These are phyloP conservation scores for Bipolaris bicolor DNA, from an alignment of 2,329 filamentous ascomycete species.

Conservation along the genomic window DNA sequence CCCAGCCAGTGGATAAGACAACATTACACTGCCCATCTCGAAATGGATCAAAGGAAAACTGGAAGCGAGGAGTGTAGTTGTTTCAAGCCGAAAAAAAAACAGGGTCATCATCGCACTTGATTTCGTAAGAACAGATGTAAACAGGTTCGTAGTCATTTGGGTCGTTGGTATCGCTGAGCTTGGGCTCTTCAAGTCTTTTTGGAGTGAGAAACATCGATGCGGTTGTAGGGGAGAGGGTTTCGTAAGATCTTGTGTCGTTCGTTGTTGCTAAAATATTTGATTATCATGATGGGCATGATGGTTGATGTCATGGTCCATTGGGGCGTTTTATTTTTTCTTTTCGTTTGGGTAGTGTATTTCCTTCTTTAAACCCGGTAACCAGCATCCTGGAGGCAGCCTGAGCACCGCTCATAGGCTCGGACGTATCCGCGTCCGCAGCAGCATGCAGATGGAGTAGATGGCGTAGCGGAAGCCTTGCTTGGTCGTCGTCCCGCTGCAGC, in stretches of 20 bases:
- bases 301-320: neutral
- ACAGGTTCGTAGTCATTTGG: conserved; percentile 1
- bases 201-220: conserved; percentile 1
- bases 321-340: too few relatives aligned
- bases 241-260: conserved; percentile 12
- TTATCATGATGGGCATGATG: neutral
- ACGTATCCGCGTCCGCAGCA: conserved; percentile 50
- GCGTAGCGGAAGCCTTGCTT: conserved; percentile 44
- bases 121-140: conserved; percentile 1
- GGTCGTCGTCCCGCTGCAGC: conserved; percentile 36
- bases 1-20: neutral
- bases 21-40: neutral
- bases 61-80: neutral
- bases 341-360: neutral
- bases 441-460: conserved; percentile 36
- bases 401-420: conserved; percentile 52
- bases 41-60: neutral
- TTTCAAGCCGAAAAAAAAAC: neutral
- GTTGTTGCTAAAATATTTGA: conserved; percentile 18
- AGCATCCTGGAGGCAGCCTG: conserved; percentile 50
- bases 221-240: neutral
- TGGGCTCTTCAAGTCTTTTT: conserved; percentile 46
- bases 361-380: conserved; percentile 41
- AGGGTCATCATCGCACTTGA: neutral
- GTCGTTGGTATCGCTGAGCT: conserved; percentile 42